phyloP scores from a whole-genome alignment of 805 yeast genomes.

The Starmerella stigmatis region DNA sequence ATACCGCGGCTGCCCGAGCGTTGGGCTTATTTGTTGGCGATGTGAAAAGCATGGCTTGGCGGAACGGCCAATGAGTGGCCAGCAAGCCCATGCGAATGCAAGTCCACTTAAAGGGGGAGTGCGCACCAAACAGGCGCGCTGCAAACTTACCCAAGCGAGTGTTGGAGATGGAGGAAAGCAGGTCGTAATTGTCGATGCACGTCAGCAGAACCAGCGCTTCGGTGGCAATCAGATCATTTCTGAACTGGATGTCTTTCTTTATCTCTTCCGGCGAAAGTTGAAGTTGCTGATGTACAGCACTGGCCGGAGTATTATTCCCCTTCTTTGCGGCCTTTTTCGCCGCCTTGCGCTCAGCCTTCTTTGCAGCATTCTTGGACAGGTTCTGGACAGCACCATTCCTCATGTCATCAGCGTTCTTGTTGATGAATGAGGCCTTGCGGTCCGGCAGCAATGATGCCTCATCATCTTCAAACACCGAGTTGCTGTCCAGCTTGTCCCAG shows the following conservation, averaged over 20 bases:
- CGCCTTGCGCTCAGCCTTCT: constrained; percentile 26
- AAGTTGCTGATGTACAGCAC: constrained; percentile 16
- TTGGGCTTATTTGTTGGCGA: constrained; percentile 35
- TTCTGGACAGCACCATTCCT: constrained; percentile 1
- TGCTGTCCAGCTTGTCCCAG: constrained; percentile 29
- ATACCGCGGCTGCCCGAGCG: constrained; percentile 35
- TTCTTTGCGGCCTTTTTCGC: constrained; percentile 24
- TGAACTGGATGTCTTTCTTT: constrained; percentile 28
- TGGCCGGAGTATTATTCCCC: constrained; percentile 17
- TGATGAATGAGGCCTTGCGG: constrained; percentile 18
- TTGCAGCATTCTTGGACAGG: constrained; percentile 29
- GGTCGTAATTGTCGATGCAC: constrained; percentile 33
- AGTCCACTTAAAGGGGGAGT: constrained; percentile 29
- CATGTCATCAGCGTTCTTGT: constrained; percentile 13
- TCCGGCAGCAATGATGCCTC: constrained; percentile 12
- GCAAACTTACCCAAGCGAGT: constrained; percentile 27
- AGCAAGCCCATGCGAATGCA: constrained; percentile 36
- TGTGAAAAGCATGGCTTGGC: constrained; percentile 35
- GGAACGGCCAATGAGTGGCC: constrained; percentile 40
- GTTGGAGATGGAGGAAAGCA: constrained; percentile 29
- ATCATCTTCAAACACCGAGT: constrained; percentile 20
- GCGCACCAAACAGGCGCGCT: constrained; percentile 27
- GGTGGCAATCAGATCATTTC: constrained; percentile 32
- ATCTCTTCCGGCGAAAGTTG: constrained; percentile 26
- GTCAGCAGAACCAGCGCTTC: constrained; percentile 37